Percentiles rank a stretch among this genome's conserved stretches.
Conservation (phyloP, 2,329 filamentous ascomycete species). For the Diplodia intermedia region DNA sequence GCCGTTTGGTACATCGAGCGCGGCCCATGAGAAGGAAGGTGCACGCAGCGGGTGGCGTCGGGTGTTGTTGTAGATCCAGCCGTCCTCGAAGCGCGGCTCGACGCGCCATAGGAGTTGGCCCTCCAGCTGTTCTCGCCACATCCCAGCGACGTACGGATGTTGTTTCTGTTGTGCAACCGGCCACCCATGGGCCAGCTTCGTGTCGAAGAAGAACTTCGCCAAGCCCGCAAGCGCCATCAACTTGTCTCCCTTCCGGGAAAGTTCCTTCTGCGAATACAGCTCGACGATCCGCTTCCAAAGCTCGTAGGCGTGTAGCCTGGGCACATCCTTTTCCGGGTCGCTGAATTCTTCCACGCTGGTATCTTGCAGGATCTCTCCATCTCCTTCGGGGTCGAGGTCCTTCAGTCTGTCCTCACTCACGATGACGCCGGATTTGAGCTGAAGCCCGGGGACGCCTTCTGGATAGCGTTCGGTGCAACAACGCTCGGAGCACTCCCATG, state of each 20-base stretch:
- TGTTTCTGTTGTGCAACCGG: neutral
- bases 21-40: conserved; percentile 39
- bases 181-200: conserved; percentile 34
- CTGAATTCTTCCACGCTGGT: conserved; percentile 16
- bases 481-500: conserved; percentile 38
- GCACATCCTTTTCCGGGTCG: conserved; percentile 29
- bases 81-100: conserved; percentile 19
- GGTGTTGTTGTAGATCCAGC: conserved; percentile 15
- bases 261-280: conserved; percentile 33
- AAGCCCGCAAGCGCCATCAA: conserved; percentile 37
- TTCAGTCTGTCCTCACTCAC: conserved; percentile 31
- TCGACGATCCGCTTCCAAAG: conserved; percentile 38
- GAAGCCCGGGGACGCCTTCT: conserved; percentile 18
- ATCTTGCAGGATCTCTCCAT: conserved; percentile 16
- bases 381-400: conserved; percentile 8
- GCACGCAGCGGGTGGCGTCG: conserved; percentile 27
- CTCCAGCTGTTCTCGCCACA: conserved; percentile 35
- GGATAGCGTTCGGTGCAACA: conserved; percentile 33
- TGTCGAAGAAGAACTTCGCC: conserved; percentile 20
- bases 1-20: conserved; percentile 33
- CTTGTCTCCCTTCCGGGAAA: conserved; percentile 35
- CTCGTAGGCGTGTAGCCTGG: conserved; percentile 29
- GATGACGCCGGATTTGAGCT: conserved; percentile 21
- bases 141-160: conserved; percentile 34
- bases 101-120: conserved; percentile 34